Conservation (phyloP, 768 basidiomycete genomes). For the Leccinum incarnatum region DNA sequence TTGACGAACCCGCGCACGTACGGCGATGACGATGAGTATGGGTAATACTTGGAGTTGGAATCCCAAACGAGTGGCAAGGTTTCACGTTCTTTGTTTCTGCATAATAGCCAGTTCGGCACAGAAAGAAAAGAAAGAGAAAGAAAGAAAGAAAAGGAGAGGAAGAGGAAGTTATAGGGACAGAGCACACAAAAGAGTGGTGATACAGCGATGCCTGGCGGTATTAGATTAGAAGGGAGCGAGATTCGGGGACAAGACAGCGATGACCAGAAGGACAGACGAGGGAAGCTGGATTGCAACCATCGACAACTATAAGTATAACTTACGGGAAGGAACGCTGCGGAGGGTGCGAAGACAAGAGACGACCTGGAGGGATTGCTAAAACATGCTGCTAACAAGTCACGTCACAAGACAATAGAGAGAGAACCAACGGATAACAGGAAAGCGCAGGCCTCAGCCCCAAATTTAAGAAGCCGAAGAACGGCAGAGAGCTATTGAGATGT, state of each 20-base stretch:
- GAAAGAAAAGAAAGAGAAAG: not conserved
- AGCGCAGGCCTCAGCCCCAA: slow-evolving; percentile 13
- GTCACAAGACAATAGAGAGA: slow-evolving; percentile 9
- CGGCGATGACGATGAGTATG: not conserved
- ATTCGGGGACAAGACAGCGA: slow-evolving; percentile 1
- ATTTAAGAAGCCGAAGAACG: slow-evolving; percentile 12
- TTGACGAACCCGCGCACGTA: not conserved
- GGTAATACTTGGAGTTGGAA: not conserved
- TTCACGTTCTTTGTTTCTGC: slow-evolving; percentile 10
- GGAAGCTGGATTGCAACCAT: slow-evolving; percentile 10
- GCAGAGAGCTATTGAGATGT: slow-evolving; percentile 10
- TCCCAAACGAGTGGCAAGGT: slow-evolving; percentile 9
- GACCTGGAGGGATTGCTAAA: slow-evolving; percentile 4
- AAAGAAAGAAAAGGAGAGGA: not conserved
- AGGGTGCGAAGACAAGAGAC: slow-evolving; percentile 4
- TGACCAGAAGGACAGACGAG: not conserved
- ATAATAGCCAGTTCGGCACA: slow-evolving; percentile 12
- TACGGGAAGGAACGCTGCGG: not conserved
- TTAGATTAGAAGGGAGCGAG: slow-evolving; percentile 12
- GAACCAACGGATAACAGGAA: slow-evolving; percentile 12
- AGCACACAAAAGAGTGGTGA: slow-evolving; percentile 23
- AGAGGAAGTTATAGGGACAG: not conserved
- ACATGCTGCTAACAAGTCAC: slow-evolving; percentile 15
- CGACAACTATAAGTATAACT: slow-evolving; percentile 15
- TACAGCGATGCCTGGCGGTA: slow-evolving; percentile 22